Conservation (phyloP, 129 eudicot genomes). For the Rutidosis leptorrhynchoides region DNA sequence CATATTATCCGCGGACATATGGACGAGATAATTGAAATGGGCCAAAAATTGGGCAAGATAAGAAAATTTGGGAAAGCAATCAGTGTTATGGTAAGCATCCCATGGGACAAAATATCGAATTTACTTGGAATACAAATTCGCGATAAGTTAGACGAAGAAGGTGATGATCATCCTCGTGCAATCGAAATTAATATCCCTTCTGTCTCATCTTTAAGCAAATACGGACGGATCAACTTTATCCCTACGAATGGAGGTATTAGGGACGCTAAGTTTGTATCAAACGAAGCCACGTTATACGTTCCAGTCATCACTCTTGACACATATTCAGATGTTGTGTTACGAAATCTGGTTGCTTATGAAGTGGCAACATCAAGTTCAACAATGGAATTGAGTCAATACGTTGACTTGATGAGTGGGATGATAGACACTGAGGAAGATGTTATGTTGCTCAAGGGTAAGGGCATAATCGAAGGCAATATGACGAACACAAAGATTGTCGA, state of each 20-base stretch:
- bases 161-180: conserved; percentile 23
- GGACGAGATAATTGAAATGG: conserved; percentile 31
- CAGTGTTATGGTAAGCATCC: conserved; percentile 28
- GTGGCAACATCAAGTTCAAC: conserved; percentile 12
- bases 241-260: conserved; percentile 21
- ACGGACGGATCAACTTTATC: conserved; percentile 26
- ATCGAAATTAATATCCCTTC: conserved; percentile 45
- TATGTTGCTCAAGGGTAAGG: conserved; percentile 30
- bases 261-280: conserved; percentile 16
- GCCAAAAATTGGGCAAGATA: conserved; percentile 16
- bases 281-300: conserved; percentile 18
- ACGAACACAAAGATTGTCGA: conserved; percentile 31
- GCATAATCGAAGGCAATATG: conserved; percentile 23
- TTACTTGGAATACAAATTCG: conserved; percentile 22
- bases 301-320: conserved; percentile 33
- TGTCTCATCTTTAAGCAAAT: conserved; percentile 25
- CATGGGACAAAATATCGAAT: conserved; percentile 32
- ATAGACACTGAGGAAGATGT: conserved; percentile 42
- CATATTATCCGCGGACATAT: conserved; percentile 10
- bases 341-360: conserved; percentile 48
- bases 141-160: conserved; percentile 10
- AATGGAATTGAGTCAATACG: conserved; percentile 22
- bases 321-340: conserved; percentile 34
- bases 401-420: conserved; percentile 46
- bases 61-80: conserved; percentile 25